phyloP scores from a whole-genome alignment of 768 basidiomycete genomes.

The Hypholoma sublateritium region DNA sequence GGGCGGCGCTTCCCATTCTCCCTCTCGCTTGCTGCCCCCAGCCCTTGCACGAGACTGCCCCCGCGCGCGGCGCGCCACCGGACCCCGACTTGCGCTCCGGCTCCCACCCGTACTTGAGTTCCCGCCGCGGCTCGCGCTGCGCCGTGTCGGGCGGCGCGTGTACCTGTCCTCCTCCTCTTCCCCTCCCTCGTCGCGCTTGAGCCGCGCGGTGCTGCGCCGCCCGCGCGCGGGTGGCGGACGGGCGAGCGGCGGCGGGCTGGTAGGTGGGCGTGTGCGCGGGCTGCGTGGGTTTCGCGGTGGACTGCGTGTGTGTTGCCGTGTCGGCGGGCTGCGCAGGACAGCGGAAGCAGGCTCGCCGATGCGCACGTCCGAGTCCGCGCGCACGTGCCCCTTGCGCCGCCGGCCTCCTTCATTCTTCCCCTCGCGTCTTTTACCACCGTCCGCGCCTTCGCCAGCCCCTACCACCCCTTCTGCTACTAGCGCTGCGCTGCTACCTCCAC shows the following conservation, averaged over 20 bases:
- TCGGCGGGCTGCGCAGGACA: too few species aligned
- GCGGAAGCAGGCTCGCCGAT: not conserved
- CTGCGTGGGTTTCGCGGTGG: not conserved
- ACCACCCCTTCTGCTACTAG: too few species aligned
- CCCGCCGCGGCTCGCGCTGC: constrained; percentile 19
- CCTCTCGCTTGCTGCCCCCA: not conserved
- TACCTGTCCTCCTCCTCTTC: constrained; percentile 32
- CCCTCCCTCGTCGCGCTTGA: constrained; percentile 3
- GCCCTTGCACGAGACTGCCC: not conserved
- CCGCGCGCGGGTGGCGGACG: constrained; percentile 3
- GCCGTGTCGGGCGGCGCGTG: constrained; percentile 36
- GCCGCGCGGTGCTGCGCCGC: constrained; percentile 8
- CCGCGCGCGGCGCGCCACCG: too few species aligned
- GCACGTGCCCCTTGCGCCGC: constrained; percentile 18
- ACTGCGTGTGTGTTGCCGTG: too few species aligned
- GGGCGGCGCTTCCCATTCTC: not conserved
- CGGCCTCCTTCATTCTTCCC: constrained; percentile 31
- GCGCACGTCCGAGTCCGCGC: constrained; percentile 26
- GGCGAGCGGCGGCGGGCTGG: not conserved
- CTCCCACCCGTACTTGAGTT: constrained; percentile 1
- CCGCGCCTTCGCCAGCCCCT: not conserved
- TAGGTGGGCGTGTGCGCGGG: not conserved
- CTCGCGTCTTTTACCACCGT: constrained; percentile 17
- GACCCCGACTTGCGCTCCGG: too few species aligned
- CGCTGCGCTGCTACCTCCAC: too few species aligned